Evolutionary conservation across 805 yeast genomes (phyloP).

Genomic region (Ogataea dorogensis): DNA sequence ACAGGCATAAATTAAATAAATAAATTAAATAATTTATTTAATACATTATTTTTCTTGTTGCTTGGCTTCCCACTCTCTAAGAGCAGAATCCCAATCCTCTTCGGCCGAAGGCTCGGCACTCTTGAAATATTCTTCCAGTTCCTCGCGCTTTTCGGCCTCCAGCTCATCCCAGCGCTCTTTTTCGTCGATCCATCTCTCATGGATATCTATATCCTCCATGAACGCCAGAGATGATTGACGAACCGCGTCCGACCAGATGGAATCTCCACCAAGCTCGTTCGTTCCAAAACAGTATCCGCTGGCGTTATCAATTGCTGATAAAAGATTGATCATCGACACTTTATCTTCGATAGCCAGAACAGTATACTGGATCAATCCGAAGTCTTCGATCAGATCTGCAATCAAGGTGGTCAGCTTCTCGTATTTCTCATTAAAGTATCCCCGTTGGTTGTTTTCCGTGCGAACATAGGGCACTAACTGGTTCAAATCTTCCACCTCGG

Average conservation of each 20-base stretch:
- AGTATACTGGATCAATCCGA: constrained; percentile 81
- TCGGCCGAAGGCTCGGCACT: constrained; percentile 50
- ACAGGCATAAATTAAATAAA: constrained; percentile 2
- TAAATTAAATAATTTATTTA: constrained; percentile 1
- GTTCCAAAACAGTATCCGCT: constrained; percentile 92
- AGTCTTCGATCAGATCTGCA: constrained; percentile 83
- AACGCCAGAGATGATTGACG: constrained; percentile 63
- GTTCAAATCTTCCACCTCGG: constrained; percentile 84
- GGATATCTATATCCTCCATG: constrained; percentile 65
- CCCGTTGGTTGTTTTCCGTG: constrained; percentile 69
- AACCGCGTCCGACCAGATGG: constrained; percentile 95
- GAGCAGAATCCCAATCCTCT: constrained; percentile 68
- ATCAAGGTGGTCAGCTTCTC: constrained; percentile 71
- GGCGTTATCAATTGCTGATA: constrained; percentile 81
- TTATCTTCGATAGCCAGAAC: constrained; percentile 92
- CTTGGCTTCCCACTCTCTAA: constrained; percentile 54
- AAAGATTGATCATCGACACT: constrained; percentile 80
- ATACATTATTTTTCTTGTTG: constrained; percentile 8
- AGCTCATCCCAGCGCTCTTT: constrained; percentile 73
- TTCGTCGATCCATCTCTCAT: constrained; percentile 92
- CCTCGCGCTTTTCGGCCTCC: constrained; percentile 47
- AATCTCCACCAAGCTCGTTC: constrained; percentile 94
- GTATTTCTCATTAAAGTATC: constrained; percentile 44
- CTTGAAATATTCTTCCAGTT: constrained; percentile 33
- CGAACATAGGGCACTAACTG: constrained; percentile 66